Conservation (phyloP, 2,329 filamentous ascomycete genomes). For the Cladosporium sp. region DNA sequence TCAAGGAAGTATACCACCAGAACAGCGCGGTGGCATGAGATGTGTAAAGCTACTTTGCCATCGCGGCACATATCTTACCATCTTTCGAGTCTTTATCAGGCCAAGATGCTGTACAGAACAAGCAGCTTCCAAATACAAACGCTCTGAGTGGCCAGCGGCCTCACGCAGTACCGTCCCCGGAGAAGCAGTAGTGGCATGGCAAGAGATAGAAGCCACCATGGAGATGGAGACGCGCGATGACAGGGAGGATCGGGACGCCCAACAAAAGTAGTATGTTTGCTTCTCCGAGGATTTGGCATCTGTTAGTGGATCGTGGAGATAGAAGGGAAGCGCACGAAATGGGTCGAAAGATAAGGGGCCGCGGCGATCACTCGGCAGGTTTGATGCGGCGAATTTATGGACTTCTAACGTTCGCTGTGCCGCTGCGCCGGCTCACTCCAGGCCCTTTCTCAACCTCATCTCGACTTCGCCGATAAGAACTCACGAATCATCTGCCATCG, state of each 20-base stretch:
- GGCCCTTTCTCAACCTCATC: conserved; percentile 16
- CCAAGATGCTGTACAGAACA: conserved; percentile 10
- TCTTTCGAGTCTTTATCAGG: conserved; percentile 11
- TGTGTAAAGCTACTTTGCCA: conserved; percentile 16
- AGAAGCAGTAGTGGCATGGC: background rate
- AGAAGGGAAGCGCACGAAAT: background rate
- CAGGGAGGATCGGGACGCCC: background rate
- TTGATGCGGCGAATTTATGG: background rate
- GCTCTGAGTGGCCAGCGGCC: conserved; percentile 7
- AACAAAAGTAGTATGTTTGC: conserved; percentile 3
- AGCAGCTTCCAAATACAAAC: conserved; percentile 4
- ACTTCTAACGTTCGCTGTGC: background rate
- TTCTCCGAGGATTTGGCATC: conserved; percentile 9
- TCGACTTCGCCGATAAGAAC: conserved; percentile 14
- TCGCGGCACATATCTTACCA: conserved; percentile 13
- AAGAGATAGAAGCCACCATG: conserved; percentile 5
- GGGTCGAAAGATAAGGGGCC: background rate
- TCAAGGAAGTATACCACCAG: conserved; percentile 5
- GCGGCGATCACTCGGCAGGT: conserved; percentile 1
- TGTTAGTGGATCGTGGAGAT: conserved; percentile 4
- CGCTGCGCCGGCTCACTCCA: background rate
- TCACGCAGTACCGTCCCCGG: background rate
- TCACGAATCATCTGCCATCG: background rate
- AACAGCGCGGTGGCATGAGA: background rate
- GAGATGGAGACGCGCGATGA: conserved; percentile 15